Evolutionary conservation across 768 basidiomycete genomes (phyloP).

Genomic region (Basidioascus undulatus): DNA sequence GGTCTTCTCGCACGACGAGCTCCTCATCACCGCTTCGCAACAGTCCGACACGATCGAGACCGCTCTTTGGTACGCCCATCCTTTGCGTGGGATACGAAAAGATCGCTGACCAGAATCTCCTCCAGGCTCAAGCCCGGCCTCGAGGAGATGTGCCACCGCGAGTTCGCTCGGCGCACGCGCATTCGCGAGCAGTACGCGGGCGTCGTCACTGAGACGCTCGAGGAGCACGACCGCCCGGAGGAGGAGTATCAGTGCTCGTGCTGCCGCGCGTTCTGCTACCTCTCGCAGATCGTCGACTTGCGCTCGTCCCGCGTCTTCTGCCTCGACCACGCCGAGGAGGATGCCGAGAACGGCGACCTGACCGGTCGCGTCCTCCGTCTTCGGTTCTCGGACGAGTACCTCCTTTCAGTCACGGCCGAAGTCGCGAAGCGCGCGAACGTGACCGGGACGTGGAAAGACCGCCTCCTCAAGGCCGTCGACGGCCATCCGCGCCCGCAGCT

Average conservation of each 20-base stretch:
- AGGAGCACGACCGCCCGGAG: constrained; percentile 59
- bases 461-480: constrained; percentile 37
- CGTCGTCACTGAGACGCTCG: constrained; percentile 43
- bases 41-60: constrained; percentile 80
- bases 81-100: background rate
- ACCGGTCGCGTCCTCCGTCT: constrained; percentile 41
- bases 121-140: constrained; percentile 61
- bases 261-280: constrained; percentile 86
- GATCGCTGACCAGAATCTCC: constrained; percentile 4
- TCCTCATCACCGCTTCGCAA: constrained; percentile 90
- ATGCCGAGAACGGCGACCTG: constrained; percentile 43
- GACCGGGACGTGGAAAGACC: constrained; percentile 49
- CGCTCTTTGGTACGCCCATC: constrained; percentile 51
- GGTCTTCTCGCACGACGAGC: constrained; percentile 94
- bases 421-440: constrained; percentile 46
- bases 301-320: constrained; percentile 40
- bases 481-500: constrained; percentile 50
- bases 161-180: constrained; percentile 38
- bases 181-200: constrained; percentile 29
- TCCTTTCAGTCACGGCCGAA: constrained; percentile 38
- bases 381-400: constrained; percentile 55
- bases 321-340: constrained; percentile 51
- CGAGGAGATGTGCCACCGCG: constrained; percentile 68
- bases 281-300: constrained; percentile 49
- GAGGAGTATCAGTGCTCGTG: constrained; percentile 85